Evolutionary conservation across 2,329 filamentous ascomycete species (phyloP).

Genomic region (Fusarium palustre): DNA sequence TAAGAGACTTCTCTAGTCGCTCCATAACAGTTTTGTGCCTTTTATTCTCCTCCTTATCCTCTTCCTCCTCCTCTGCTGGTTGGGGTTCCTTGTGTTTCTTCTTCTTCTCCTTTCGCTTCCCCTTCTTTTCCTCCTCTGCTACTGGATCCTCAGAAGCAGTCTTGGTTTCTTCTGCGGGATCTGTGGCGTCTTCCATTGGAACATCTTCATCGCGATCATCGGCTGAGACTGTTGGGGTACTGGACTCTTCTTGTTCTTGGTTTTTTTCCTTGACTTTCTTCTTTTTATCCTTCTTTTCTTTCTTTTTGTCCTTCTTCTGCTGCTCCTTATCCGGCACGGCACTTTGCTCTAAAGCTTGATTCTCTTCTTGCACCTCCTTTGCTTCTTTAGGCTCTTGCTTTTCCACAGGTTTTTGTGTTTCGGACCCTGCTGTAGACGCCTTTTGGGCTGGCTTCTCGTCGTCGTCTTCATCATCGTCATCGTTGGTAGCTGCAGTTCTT

Average conservation of each 20-base stretch:
- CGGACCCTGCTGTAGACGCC: conserved; percentile 42
- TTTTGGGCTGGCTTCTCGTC: conserved; percentile 19
- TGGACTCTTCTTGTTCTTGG: conserved; percentile 24
- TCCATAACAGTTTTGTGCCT: conserved; percentile 65
- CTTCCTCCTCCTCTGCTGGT: conserved; percentile 38
- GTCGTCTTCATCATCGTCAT: conserved; percentile 28
- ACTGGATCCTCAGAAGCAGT: conserved; percentile 7
- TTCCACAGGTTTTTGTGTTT: conserved; percentile 49
- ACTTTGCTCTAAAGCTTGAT: conserved; percentile 45
- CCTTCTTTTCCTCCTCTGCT: conserved; percentile 17
- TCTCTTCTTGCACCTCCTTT: conserved; percentile 48
- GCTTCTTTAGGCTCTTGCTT: conserved; percentile 46
- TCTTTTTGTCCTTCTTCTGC: conserved; percentile 22
- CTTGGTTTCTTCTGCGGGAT: conserved; percentile 4
- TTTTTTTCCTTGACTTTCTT: conserved; percentile 23
- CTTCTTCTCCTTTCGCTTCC: conserved; percentile 50
- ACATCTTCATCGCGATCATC: conserved; percentile 39
- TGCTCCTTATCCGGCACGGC: conserved; percentile 45
- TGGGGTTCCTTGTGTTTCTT: conserved; percentile 47
- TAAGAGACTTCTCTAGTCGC: conserved; percentile 67
- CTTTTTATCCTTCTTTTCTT: conserved; percentile 17
- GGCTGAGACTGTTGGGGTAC: background rate
- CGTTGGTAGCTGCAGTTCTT: conserved; percentile 32
- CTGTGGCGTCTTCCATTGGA: conserved; percentile 39
- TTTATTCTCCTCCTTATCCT: conserved; percentile 46